Base-by-base conservation (phyloP, 352 stramenopile genomes). In the Phytophthora pini region DNA sequence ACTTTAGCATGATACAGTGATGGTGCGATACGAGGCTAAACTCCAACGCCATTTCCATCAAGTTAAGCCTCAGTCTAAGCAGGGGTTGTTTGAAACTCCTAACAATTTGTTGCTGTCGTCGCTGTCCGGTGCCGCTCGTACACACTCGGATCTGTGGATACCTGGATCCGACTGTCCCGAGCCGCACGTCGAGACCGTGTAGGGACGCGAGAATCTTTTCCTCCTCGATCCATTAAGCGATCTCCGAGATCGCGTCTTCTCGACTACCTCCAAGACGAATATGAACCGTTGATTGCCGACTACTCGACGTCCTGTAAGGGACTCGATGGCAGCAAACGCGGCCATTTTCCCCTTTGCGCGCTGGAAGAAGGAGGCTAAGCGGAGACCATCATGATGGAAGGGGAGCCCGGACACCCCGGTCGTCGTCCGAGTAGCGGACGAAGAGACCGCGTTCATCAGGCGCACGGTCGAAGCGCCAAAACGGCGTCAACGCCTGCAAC, bases 301-400 rank as follows among this genome's bases (percentile, higher is more conserved):
- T 55, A 9, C 44, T 55, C 40, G 6, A 13, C 26, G n/a, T 26
- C 29, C 45, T 45, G 4, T n/a, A 31, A 27, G 15, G 27, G 31
- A 13, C 10, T 36, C 31, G 10, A 36, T 36, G 31, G 24, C 46
- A 40, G 5, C 56, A 55, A 55, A 32, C 9, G 31, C 32, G 20
- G 24, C 10, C 51, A 68, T 68, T 68, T 26, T 38, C 50, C 7
- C 13, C 26, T 68, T 68, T 68, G 50, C 50, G 17, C 20, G 7
- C 61, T 56, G 36, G 44, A 46, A 63, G 45, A 24, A 56, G 46
- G 27, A 17, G 12, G n/a, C 26, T 39, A 48, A 46, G 34, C 9
- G 5, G 38, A 69, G 38, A 64, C 38, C 54, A 48, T 45, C 17
- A 71, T 71, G 63, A 67, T 67, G 63, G 57, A 66, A 67, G 57